These are phyloP conservation scores for Ballota nigra DNA, from an alignment of 257 asterid species.

Conservation along the genomic window DNA sequence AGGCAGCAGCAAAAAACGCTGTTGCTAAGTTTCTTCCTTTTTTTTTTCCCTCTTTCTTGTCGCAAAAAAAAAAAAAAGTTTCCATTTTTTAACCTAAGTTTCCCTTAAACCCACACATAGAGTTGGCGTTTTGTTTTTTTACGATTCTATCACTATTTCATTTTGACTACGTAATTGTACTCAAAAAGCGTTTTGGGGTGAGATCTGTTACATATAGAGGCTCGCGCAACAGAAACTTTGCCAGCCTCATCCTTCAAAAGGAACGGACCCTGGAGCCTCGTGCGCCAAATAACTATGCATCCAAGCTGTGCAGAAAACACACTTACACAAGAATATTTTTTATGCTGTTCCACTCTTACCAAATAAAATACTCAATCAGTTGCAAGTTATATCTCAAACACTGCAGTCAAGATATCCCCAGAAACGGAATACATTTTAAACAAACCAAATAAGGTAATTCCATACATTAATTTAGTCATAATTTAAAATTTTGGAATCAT, in stretches of 20 bases:
- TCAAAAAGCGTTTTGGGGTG: too few relatives aligned
- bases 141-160: not conserved
- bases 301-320: not conserved
- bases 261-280: not conserved
- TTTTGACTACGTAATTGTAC: too few relatives aligned
- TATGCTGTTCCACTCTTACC: not conserved
- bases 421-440: not conserved
- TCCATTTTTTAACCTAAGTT: not conserved
- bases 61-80: not conserved
- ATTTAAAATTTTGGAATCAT: not conserved
- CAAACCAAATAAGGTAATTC: not conserved
- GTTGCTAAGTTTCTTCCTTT: not conserved
- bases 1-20: not conserved
- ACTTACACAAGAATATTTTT: not conserved
- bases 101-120: not conserved
- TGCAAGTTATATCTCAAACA: not conserved
- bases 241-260: not conserved
- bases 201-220: not conserved
- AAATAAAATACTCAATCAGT: not conserved
- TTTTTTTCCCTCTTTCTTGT: not conserved
- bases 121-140: not conserved
- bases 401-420: not conserved
- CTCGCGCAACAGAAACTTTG: not conserved
- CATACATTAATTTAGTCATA: not conserved
- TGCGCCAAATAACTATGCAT: not conserved